Conservation (phyloP, 495 filamentous ascomycete genomes). For the Podospora fimiseda region DNA sequence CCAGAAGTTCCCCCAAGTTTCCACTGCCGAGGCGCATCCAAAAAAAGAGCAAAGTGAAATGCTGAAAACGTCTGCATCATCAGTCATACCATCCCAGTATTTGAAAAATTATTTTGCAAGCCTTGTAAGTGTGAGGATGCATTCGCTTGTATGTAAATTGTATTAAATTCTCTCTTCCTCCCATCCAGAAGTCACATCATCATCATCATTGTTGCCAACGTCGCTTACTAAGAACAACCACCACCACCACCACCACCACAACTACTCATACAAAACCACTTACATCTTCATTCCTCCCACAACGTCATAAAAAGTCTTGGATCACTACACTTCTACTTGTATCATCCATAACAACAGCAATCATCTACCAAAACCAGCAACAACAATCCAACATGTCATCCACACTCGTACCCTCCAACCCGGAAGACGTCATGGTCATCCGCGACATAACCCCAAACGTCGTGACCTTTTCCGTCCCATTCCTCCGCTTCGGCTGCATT, state of each 20-base stretch:
- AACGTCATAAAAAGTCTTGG: background rate
- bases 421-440: slow-evolving; percentile 77
- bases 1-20: background rate
- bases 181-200: background rate
- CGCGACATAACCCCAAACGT: slow-evolving; percentile 74
- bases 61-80: background rate
- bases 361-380: background rate
- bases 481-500: slow-evolving; percentile 70
- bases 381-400: slow-evolving; percentile 31
- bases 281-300: background rate
- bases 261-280: background rate
- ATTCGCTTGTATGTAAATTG: background rate
- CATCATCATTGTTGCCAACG: background rate
- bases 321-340: background rate
- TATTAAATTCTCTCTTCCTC: background rate
- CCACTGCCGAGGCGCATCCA: background rate
- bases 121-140: background rate
- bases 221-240: background rate
- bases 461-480: slow-evolving; percentile 76
- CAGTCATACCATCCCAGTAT: background rate
- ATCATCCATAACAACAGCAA: background rate
- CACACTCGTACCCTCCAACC: slow-evolving; percentile 51
- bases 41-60: background rate
- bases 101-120: background rate
- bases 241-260: background rate